phyloP scores from a whole-genome alignment of 2,329 filamentous ascomycete genomes.

The Lachnellula arida region DNA sequence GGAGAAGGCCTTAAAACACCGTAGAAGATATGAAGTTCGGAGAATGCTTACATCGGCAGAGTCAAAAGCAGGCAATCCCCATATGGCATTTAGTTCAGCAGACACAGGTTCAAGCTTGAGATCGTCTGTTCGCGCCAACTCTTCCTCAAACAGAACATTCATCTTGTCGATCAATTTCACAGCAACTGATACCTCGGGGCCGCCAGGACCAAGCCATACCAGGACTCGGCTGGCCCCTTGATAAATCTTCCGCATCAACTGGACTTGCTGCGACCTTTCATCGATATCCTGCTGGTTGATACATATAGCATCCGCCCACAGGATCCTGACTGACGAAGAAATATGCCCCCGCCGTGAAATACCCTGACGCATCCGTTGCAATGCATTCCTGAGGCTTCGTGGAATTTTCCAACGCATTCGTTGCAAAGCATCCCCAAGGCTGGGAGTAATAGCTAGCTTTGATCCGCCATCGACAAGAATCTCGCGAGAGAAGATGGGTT shows the following conservation, averaged over 20 bases:
- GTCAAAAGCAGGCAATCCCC: not conserved
- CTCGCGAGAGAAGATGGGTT: not conserved
- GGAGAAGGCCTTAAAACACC: too few species aligned
- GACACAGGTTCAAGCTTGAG: not conserved
- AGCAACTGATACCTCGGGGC: not conserved
- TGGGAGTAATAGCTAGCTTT: not conserved
- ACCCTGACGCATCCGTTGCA: not conserved
- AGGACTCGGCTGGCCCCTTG: slow-evolving; percentile 13
- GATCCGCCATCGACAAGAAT: not conserved
- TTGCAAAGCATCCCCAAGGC: not conserved
- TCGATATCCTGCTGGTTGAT: slow-evolving; percentile 21
- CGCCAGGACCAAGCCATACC: slow-evolving; percentile 21
- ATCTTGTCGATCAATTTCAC: not conserved
- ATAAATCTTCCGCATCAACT: slow-evolving; percentile 23
- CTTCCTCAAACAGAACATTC: not conserved
- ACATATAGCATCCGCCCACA: slow-evolving; percentile 7
- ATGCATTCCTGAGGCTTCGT: not conserved
- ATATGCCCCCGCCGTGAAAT: too few species aligned
- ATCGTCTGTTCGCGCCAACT: not conserved
- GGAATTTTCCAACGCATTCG: not conserved
- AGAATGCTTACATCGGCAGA: not conserved
- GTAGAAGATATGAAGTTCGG: too few species aligned
- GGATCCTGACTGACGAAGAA: not conserved
- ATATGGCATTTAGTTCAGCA: not conserved
- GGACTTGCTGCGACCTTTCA: slow-evolving; percentile 20